A percentile compares a stretch with the other conserved stretches of the same genome.
phyloP scores from a whole-genome alignment of 208 protist species.

The Leishmania guyanensis region DNA sequence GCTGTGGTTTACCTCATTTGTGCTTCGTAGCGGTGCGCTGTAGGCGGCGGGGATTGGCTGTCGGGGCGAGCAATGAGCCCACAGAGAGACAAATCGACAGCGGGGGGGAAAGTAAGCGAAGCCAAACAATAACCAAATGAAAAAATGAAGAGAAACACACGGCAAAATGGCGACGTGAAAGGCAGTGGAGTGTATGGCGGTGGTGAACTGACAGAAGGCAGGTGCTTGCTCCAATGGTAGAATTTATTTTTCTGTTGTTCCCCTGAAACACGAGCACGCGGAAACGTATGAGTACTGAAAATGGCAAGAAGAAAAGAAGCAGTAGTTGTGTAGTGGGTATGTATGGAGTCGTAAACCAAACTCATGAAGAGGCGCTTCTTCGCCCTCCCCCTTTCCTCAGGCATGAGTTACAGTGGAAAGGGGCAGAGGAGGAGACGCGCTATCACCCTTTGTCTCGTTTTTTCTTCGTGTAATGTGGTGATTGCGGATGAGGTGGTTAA shows the following conservation, averaged over 20 bases:
- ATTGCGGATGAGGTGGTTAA: neutral
- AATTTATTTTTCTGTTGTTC: neutral
- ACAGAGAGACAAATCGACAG: neutral
- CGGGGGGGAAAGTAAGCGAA: neutral
- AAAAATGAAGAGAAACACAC: neutral
- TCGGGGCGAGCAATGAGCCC: neutral
- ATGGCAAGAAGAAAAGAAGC: neutral
- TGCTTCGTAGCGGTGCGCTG: neutral
- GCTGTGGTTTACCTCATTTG: neutral
- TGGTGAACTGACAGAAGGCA: neutral
- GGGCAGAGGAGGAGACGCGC: neutral
- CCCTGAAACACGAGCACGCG: neutral
- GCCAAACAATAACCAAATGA: neutral
- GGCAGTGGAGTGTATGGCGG: neutral
- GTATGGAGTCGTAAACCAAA: neutral
- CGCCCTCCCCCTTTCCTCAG: neutral
- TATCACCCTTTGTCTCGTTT: neutral
- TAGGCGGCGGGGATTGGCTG: neutral
- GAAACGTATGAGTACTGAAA: neutral
- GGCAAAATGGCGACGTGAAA: neutral
- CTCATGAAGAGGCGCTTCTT: constrained; percentile 8
- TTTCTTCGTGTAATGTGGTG: neutral
- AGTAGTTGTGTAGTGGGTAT: neutral
- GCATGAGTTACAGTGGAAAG: neutral
- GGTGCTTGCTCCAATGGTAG: neutral